Evolutionary conservation across 2,329 filamentous ascomycete species (phyloP), one percentile per base, ranked within the genome.

Genomic region (Helicocarpus griseus): DNA sequence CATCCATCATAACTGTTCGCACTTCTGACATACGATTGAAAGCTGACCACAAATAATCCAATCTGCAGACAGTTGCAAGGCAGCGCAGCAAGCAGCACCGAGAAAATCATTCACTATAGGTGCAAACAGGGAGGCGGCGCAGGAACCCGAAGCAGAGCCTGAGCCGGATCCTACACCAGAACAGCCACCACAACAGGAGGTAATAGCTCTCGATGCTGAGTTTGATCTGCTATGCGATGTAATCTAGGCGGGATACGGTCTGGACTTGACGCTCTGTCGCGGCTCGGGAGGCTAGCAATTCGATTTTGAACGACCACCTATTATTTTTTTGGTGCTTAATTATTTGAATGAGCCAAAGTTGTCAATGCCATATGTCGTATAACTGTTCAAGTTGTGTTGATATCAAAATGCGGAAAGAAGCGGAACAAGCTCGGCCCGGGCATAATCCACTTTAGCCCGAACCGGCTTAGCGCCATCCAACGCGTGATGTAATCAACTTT

Each of bases 171-270:
- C 39, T 24, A 24, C 39, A 43, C 14, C 39, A 39, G n/a, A n/a
- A n/a, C n/a, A n/a, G n/a, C 5, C 36, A 19, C 17, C 36, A 8
- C 28, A 24, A 43, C 47, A 39, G 6, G 28, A 26, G 8, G 53
- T 40, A 21, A 56, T 60, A 3, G 50, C 52, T 4, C 58, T 59
- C 46, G 56, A 60, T 52, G 50, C 50, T 7, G 54, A 60, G n/a
- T 60, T 54, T 35, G 57, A 60, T 35, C 36, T 59, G 35, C 46
- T 59, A 14, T 60, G 55, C 17, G 59, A 61, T 31, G 13, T 33
- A 46, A n/a, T 26, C 8, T 43, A 26, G 14, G 14, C 7, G n/a
- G 35, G 13, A 13, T 31, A 31, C 13, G 13, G 29, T 13, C 29
- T 31, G 7, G 7, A 31, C 7, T 31, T 13, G 7, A 31, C 13